Base-by-base conservation (phyloP, 1,139 yeast genomes). In the Scheffersomyces quercinus region DNA sequence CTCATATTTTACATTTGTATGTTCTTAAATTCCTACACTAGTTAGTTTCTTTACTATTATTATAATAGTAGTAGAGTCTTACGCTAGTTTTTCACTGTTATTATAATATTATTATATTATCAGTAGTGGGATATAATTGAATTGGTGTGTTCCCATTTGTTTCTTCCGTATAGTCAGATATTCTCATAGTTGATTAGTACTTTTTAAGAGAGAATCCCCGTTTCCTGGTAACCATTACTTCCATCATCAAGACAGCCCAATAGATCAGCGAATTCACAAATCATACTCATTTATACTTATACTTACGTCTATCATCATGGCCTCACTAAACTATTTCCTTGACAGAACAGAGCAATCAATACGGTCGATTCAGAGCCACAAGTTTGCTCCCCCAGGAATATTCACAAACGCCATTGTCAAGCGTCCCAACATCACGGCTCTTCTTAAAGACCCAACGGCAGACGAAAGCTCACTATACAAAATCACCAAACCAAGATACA, bases 321-420 rank as follows among this genome's bases (percentile, higher is more conserved):
- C 51, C 10, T 42, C 54, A 13, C 34, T 52, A 8, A 49, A 43
- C 38, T 49, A 48, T 40, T 45, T 52, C 29, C 42, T 52, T 7
- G 54, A 53, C 52, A 20, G 51, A 31, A 16, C 50, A 45, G 37
- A 53, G 48, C 39, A 52, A 45, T 43, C 53, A 26, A 45, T 58
- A 42, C 28, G 56, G 66, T 44, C 68, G 64, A 6, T 62, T 58
- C 33, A 56, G 55, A 35, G 69, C 2, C 66, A 73, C 8, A 62
- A 75, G 42, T 82, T 82, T 55, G 59, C 70, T 2, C 68, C 74
- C 0, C 77, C 86, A 0, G 87, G 88, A 1, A 73, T 81, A 30
- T 85, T 84, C 62, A 81, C 88, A 33, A 83, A 83, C 54, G 82
- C 90, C 5, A 66, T 83, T 15, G 70, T 81, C 9, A 64, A 70